Percentiles rank a stretch among this genome's conserved stretches.
Conservation (phyloP, 805 yeast species). For the Blastobotrys robertii region DNA sequence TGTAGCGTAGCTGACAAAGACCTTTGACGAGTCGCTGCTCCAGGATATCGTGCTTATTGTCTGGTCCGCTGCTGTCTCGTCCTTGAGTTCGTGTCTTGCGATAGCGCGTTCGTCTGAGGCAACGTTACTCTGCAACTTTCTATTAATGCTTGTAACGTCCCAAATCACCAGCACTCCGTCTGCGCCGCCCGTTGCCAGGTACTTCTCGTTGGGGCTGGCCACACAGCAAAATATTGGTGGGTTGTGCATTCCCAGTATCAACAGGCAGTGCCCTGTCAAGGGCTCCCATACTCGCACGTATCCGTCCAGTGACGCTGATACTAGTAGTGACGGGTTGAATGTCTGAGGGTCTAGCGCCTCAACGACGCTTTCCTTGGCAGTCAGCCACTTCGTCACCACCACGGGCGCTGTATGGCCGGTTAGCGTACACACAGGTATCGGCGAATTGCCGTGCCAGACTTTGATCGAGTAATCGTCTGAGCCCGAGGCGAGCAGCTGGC, state of each 20-base stretch:
- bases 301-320: slow-evolving; percentile 64
- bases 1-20: slow-evolving; percentile 12
- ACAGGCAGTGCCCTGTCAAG: slow-evolving; percentile 24
- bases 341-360: slow-evolving; percentile 10
- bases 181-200: slow-evolving; percentile 55
- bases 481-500: slow-evolving; percentile 56
- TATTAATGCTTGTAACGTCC: slow-evolving; percentile 12
- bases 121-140: neutral
- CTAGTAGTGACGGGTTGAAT: slow-evolving; percentile 20
- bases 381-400: slow-evolving; percentile 16
- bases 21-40: slow-evolving; percentile 12
- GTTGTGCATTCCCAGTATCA: slow-evolving; percentile 31
- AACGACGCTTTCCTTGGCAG: slow-evolving; percentile 4
- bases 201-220: slow-evolving; percentile 40
- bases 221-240: slow-evolving; percentile 44
- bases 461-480: slow-evolving; percentile 69
- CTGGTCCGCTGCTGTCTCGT: neutral
- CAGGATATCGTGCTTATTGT: slow-evolving; percentile 12
- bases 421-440: slow-evolving; percentile 16
- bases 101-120: slow-evolving; percentile 1
- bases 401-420: slow-evolving; percentile 21
- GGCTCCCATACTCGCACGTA: slow-evolving; percentile 60
- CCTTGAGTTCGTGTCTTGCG: slow-evolving; percentile 1
- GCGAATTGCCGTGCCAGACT: slow-evolving; percentile 63
- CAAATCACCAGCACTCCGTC: slow-evolving; percentile 41